Base-by-base conservation (phyloP, 345 rosid species). In the Linum trigynum region DNA sequence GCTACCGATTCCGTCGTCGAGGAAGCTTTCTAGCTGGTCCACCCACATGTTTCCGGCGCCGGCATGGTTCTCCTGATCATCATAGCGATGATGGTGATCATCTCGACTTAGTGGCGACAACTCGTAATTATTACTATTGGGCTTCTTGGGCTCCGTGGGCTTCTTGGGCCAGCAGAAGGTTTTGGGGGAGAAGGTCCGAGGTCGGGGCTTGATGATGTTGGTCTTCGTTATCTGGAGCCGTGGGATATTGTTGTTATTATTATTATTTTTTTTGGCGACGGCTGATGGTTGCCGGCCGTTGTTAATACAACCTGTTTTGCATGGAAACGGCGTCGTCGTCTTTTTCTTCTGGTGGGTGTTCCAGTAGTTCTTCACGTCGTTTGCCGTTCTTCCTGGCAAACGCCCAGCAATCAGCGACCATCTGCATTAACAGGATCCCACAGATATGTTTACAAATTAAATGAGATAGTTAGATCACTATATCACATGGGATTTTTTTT, bases 371-470 rank as follows among this genome's bases (percentile, higher is more conserved):
- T 81, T 76, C 15, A 81, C 72, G 45, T 76, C 80, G 43, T 78
- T 81, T 1, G 77, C 79, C 36, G 85, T 79, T 71, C 83, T 77
- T 43, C 83, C 85, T 1, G 85, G 79, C 8, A 82, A 67, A 60
- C 83, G 74, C 4, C 85, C 85, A 1, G 82, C 81, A 4, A 82
- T 82, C 69, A 82, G 39, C 7, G 83, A 72, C 85, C 82, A 81
- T 45, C 82, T 74, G 70, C 56, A 40, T 2, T 48, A 38, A 61
- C 14, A 60, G n/a, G 15, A 41, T 2, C 12, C 32, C 32, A 23
- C 32, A 23, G 0, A 23, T 23, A 23, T 23, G 32, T 23, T 23
- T 1, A 23, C 0, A 23, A 23, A 23, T 23, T n/a, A n/a, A n/a
- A n/a, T n/a, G n/a, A n/a, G n/a, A n/a, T n/a, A n/a, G n/a, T n/a